Conservation (phyloP, 1,284 basidiomycete species). For the Sporisorium scitamineum region DNA sequence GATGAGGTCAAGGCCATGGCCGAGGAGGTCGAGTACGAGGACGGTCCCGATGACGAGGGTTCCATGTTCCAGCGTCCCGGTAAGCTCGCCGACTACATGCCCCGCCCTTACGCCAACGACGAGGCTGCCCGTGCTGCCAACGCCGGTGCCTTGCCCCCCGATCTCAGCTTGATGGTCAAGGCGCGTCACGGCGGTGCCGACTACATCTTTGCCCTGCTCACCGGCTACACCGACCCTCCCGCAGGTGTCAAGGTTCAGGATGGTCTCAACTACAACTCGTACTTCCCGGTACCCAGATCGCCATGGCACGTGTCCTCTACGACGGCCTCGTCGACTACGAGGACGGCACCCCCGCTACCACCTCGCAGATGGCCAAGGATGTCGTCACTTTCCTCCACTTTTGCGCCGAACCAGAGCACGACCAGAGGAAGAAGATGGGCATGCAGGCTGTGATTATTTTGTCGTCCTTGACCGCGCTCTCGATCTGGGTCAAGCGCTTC, state of each 20-base stretch:
- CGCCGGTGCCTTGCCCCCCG: conserved; percentile 93
- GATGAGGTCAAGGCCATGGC: conserved; percentile 93
- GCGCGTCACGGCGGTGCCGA: conserved; percentile 97
- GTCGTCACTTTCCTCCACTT: conserved; percentile 86
- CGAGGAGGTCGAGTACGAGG: conserved; percentile 90
- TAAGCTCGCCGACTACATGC: conserved; percentile 97
- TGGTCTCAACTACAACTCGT: conserved; percentile 69
- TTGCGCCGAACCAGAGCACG: conserved; percentile 91
- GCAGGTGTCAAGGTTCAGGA: conserved; percentile 94
- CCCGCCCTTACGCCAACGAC: conserved; percentile 94
- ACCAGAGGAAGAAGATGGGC: conserved; percentile 95
- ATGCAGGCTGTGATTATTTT: conserved; percentile 72
- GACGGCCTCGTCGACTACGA: conserved; percentile 75
- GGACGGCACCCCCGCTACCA: conserved; percentile 89
- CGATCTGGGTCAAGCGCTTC: conserved; percentile 64
- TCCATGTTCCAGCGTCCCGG: conserved; percentile 99
- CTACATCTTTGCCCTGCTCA: conserved; percentile 96
- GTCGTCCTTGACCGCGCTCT: conserved; percentile 55
- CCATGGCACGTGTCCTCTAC: conserved; percentile 96
- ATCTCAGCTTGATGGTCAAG: conserved; percentile 97
- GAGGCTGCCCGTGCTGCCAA: conserved; percentile 96
- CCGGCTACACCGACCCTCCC: conserved; percentile 96
- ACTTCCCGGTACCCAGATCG: conserved; percentile 78
- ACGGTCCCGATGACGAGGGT: conserved; percentile 93
- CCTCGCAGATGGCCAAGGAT: conserved; percentile 99